Base-by-base conservation (phyloP, 495 filamentous ascomycete species). In the Saxispiralis lemnorum region DNA sequence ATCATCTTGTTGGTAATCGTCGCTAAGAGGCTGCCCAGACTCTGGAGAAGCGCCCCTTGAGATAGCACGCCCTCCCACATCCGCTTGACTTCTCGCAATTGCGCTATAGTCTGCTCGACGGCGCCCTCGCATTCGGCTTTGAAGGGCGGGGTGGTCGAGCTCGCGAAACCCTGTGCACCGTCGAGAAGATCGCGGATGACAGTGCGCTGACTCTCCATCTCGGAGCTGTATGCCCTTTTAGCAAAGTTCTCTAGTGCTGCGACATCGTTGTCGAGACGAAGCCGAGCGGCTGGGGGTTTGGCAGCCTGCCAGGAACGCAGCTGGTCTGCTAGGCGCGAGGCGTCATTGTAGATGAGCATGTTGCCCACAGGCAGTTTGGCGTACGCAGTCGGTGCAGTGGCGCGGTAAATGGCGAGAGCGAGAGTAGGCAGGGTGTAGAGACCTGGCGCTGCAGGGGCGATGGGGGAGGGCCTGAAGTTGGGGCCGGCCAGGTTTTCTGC, bases 341-440 rank as follows among this genome's bases (percentile, higher is more conserved):
- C 75, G 56, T 99, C 89, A 53, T 99, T 96, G 59, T 96, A 99
- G 35, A 94, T 68, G 49, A 79, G 84, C 82, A 94, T 89, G 53
- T 81, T 83, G 15, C 63, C 59, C 31, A 76, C 66, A 4, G 40
- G 39, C 1, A 36, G 17, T 16, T 67, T 66, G 35, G 69, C 51
- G 60, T 99, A 99, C 56, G 82, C 83, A 9, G 76, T 73, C 2
- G 84, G 75, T 4, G 85, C 80, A 1, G 83, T 76, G 11, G 89
- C 86, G 38, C 92, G 79, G 62, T 87, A 96, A 73, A 93, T 82
- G 19, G 87, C 83, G 17, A 99, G 64, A 15, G 87, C 70, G 24
- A 92, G 71, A 0, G 82, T 82, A 19, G 89, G 88, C 9, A 99
- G 63, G 32, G 75, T 71, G 52, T 86, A 79, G 7, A 99, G 69